A percentile compares a stretch with the other conserved stretches of the same genome.
Conservation (phyloP, 1,139 yeast species). For the Nakaseomyces glabratus region DNA sequence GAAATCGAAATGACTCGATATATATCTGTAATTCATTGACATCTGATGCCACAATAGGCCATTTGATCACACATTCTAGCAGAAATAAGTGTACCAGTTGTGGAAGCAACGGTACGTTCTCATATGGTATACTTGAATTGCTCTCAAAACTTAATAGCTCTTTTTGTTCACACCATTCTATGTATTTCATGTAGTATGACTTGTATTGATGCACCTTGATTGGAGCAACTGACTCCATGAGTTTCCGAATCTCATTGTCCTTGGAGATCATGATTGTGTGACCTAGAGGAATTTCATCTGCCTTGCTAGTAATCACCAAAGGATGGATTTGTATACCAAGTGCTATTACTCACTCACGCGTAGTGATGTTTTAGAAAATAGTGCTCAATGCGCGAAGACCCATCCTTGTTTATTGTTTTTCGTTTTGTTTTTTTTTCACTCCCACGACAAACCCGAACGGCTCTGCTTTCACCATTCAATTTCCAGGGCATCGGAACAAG, state of each 20-base stretch:
- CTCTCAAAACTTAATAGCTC: slow-evolving; percentile 2
- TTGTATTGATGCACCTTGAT: slow-evolving; percentile 24
- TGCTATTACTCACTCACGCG: too few relatives aligned
- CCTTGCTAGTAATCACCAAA: too few relatives aligned
- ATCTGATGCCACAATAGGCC: neutral
- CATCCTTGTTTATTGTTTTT: too few relatives aligned
- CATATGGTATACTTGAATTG: slow-evolving; percentile 12
- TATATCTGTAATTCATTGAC: neutral
- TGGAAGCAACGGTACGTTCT: slow-evolving; percentile 18
- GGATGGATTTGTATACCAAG: too few relatives aligned
- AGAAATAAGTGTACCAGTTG: slow-evolving; percentile 23
- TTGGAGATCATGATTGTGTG: neutral
- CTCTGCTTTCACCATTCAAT: too few relatives aligned
- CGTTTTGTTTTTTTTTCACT: too few relatives aligned
- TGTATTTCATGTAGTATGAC: slow-evolving; percentile 22
- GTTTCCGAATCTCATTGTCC: slow-evolving; percentile 7
- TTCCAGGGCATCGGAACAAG: too few relatives aligned
- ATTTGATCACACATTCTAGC: slow-evolving; percentile 16
- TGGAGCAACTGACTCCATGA: slow-evolving; percentile 21
- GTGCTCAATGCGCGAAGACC: too few relatives aligned
- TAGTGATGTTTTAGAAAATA: too few relatives aligned
- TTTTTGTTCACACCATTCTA: slow-evolving; percentile 21
- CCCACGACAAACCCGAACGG: too few relatives aligned
- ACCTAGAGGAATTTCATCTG: neutral
- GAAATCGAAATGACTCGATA: slow-evolving; percentile 3